Percentiles rank a stretch among this genome's conserved stretches.
Conservation (phyloP, 495 filamentous ascomycete species). For the Annulohypoxylon moriforme region DNA sequence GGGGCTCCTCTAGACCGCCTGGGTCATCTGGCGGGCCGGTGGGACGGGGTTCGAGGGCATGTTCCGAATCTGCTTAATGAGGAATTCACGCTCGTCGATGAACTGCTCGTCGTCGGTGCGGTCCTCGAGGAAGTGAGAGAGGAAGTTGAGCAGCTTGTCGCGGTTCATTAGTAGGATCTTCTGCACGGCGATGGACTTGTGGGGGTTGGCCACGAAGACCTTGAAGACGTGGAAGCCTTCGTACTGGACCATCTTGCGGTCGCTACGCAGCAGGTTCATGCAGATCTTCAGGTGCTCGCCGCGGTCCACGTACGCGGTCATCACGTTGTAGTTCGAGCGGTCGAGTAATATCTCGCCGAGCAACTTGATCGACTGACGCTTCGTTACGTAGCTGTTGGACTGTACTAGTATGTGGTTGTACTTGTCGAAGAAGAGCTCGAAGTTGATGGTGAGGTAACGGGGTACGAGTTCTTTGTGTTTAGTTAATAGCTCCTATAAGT, state of each 20-base stretch:
- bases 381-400: conserved; percentile 96
- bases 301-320: conserved; percentile 95
- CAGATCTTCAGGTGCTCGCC: conserved; percentile 96
- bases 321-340: conserved; percentile 95
- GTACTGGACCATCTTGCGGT: conserved; percentile 98
- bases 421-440: conserved; percentile 86
- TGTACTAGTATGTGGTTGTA: conserved; percentile 91
- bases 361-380: conserved; percentile 97
- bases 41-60: conserved; percentile 76
- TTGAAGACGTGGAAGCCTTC: conserved; percentile 99
- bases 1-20: conserved; percentile 28
- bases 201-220: conserved; percentile 96
- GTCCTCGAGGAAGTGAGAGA: conserved; percentile 92
- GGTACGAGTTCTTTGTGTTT: conserved; percentile 92
- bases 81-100: conserved; percentile 94
- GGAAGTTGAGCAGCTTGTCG: conserved; percentile 86
- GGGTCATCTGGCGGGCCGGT: conserved; percentile 48
- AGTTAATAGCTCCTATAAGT: conserved; percentile 83
- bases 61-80: conserved; percentile 92
- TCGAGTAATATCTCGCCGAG: conserved; percentile 95
- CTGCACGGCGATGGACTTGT: conserved; percentile 94
- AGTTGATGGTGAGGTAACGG: conserved; percentile 85
- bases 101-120: conserved; percentile 98
- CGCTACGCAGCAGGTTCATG: conserved; percentile 95
- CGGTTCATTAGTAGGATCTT: conserved; percentile 96